Evolutionary conservation across 495 filamentous ascomycete species (phyloP), one percentile per base, ranked within the genome.

Genomic region (Neurospora sp.): DNA sequence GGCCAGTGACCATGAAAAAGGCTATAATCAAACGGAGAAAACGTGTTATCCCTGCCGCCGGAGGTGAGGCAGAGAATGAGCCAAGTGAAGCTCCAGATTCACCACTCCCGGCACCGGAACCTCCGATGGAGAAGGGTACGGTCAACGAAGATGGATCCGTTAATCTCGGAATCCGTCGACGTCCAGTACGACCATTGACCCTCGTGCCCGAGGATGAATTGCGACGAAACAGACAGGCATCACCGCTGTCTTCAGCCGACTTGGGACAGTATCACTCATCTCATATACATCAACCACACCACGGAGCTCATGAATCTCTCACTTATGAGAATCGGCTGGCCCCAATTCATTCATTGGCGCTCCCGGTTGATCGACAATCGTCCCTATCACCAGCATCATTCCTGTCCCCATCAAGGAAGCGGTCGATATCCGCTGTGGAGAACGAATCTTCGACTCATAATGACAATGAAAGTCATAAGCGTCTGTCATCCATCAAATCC

Each of bases 1-100:
- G 96, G 39, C 96, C 96, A 8, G 92, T 94, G 14, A 92, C 92
- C 1, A 98, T 99, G 96, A 99, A 99, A 82, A 98, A 97, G 83
- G 91, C 92, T 0, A 90, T 96, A 71, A 99, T 99, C 81, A 98
- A 98, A 83, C 89, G 96, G 54, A 90, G 96, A 74, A 99, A 98
- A 84, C 91, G 96, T 23, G 94, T 99, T 18, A 93, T 99, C 54
- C 95, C 96, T 23, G 94, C 93, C 20, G 82, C 88, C 62, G 91
- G 80, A 27, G 78, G 72, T 10, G 84, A 84, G 49, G 74, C 73
- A 44, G 84, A 84, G 73, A 82, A 82, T 71, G 83, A 82, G 42
- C 76, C 85, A 42, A 79, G 79, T 35, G 83, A 86, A 66, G 85
- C 83, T 20, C 82, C 84, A 4, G 81, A 84, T 27, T 84, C 83